Conservation (phyloP, 768 basidiomycete genomes). For the Ramaria rubella region DNA sequence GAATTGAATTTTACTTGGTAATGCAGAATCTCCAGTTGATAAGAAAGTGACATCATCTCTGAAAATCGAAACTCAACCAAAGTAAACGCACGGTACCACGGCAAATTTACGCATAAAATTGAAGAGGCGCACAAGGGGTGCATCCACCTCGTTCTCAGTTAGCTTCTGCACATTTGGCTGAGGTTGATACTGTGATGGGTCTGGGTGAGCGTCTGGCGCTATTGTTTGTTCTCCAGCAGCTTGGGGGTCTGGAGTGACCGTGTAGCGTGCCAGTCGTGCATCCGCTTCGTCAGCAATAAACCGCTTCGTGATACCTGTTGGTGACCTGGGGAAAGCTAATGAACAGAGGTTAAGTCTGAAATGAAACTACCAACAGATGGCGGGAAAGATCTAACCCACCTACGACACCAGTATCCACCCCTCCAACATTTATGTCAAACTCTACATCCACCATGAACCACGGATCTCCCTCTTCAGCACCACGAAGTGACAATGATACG, state of each 20-base stretch:
- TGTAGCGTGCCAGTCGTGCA: slow-evolving; percentile 55
- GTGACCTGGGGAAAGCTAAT: slow-evolving; percentile 68
- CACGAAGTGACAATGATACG: slow-evolving; percentile 65
- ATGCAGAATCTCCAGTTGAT: slow-evolving; percentile 86
- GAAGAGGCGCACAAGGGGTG: slow-evolving; percentile 77
- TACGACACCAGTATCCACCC: slow-evolving; percentile 66
- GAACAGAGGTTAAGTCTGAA: background rate
- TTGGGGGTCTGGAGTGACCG: slow-evolving; percentile 24
- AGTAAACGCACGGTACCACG: slow-evolving; percentile 1
- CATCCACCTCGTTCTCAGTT: slow-evolving; percentile 59
- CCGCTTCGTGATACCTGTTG: slow-evolving; percentile 53
- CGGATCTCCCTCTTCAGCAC: slow-evolving; percentile 59
- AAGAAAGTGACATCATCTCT: slow-evolving; percentile 91
- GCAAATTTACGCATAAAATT: slow-evolving; percentile 77
- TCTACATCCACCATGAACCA: slow-evolving; percentile 85
- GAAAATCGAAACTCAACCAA: slow-evolving; percentile 6
- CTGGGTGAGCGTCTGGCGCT: background rate
- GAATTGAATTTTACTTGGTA: slow-evolving; percentile 45
- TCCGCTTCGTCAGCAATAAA: slow-evolving; percentile 72
- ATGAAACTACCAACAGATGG: background rate
- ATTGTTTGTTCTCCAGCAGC: background rate
- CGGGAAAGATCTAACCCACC: slow-evolving; percentile 32
- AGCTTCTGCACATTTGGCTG: slow-evolving; percentile 33
- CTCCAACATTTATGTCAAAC: slow-evolving; percentile 66
- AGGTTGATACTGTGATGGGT: background rate